Conservation (phyloP, 2,329 filamentous ascomycete genomes). For the Penicillium sp. region DNA sequence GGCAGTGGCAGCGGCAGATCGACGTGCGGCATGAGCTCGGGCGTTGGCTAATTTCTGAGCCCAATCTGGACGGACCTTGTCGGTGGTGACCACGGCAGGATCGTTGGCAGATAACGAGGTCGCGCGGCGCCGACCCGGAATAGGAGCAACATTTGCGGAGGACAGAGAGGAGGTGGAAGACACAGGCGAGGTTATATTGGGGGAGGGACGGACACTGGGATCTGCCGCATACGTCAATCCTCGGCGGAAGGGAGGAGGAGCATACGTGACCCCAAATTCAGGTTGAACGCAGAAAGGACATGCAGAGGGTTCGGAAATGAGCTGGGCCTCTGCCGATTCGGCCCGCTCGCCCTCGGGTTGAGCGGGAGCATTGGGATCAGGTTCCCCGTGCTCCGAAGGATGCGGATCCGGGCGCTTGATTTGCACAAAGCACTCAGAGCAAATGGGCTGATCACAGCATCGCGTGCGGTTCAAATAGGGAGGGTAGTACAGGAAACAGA, state of each 20-base stretch:
- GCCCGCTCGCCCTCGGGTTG: constrained; percentile 34
- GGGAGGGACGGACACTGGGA: constrained; percentile 50
- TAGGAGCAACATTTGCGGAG: constrained; percentile 49
- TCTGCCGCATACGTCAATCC: constrained; percentile 69
- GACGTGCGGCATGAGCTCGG: constrained; percentile 75
- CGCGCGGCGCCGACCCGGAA: constrained; percentile 54
- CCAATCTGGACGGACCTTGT: constrained; percentile 92
- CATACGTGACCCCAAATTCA: constrained; percentile 95
- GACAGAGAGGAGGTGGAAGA: constrained; percentile 80
- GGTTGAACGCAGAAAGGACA: constrained; percentile 95
- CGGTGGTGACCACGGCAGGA: constrained; percentile 84
- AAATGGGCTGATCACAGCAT: constrained; percentile 94
- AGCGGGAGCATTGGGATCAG: constrained; percentile 41
- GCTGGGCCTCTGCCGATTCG: constrained; percentile 54
- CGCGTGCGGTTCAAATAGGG: constrained; percentile 90
- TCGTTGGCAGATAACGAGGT: constrained; percentile 76
- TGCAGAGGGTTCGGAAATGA: constrained; percentile 85
- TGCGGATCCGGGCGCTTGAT: constrained; percentile 94
- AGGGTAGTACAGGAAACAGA: constrained; percentile 94
- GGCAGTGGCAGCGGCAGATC: constrained; percentile 89
- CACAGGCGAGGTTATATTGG: constrained; percentile 65
- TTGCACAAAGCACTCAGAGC: constrained; percentile 97
- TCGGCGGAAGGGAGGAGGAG: constrained; percentile 80
- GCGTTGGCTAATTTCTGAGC: constrained; percentile 81
- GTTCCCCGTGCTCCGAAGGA: constrained; percentile 69